Evolutionary conservation across 1,284 basidiomycete species (phyloP).

Genomic region (Sporisorium iseilematis-ciliati): DNA sequence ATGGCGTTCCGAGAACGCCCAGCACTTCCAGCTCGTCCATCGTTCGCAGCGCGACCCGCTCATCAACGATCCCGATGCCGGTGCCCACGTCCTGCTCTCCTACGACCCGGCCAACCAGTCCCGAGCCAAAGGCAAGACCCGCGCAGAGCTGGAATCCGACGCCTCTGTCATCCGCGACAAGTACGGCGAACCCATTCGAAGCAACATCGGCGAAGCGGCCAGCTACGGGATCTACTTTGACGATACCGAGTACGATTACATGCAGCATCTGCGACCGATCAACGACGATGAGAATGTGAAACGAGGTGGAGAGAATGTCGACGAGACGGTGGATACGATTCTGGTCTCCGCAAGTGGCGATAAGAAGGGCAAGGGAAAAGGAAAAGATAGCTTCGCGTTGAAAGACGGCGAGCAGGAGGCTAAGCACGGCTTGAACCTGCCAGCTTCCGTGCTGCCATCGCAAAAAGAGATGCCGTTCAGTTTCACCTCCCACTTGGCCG

Average conservation of each 20-base stretch:
- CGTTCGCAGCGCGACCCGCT: conserved; percentile 95
- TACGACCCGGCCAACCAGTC: conserved; percentile 74
- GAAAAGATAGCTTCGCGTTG: conserved; percentile 47
- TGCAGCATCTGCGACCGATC: conserved; percentile 82
- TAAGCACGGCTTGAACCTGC: conserved; percentile 72
- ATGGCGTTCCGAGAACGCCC: conserved; percentile 86
- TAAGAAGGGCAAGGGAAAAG: conserved; percentile 54
- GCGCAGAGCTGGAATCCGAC: conserved; percentile 78
- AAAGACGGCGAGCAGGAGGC: conserved; percentile 35
- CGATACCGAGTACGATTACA: conserved; percentile 98
- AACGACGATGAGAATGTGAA: conserved; percentile 58
- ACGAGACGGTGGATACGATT: conserved; percentile 60
- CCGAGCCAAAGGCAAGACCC: conserved; percentile 77
- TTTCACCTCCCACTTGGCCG: conserved; percentile 42
- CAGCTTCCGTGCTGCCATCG: conserved; percentile 74
- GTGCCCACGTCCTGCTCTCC: conserved; percentile 86
- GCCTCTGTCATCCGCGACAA: conserved; percentile 75
- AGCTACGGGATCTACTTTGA: conserved; percentile 94
- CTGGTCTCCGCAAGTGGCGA: conserved; percentile 38
- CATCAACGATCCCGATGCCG: conserved; percentile 91
- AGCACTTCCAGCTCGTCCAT: conserved; percentile 97
- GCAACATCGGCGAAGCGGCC: conserved; percentile 83
- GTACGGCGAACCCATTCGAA: conserved; percentile 37
- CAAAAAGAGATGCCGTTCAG: conserved; percentile 51
- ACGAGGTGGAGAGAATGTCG: conserved; percentile 60